Percentiles rank a stretch among this genome's conserved stretches.
These are phyloP conservation scores for Paecilomyces dactylethromorphus DNA, from an alignment of 2,329 filamentous ascomycete genomes.

Conservation along the genomic window DNA sequence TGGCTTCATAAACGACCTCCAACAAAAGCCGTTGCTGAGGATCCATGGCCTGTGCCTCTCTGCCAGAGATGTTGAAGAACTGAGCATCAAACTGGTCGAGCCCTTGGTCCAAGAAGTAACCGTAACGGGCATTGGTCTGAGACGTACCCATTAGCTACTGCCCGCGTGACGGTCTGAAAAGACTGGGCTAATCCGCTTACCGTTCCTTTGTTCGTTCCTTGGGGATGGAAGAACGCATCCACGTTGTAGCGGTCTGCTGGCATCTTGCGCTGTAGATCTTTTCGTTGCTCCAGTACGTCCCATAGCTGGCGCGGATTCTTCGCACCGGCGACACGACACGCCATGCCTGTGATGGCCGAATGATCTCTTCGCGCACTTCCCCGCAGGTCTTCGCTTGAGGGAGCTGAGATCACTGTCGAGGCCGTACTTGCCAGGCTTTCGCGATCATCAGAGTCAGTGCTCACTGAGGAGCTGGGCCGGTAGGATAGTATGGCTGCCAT, in stretches of 20 bases:
- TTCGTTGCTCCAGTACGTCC: conserved; percentile 2
- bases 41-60: conserved; percentile 10
- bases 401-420: too few relatives aligned
- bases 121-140: neutral
- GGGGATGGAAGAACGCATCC: neutral
- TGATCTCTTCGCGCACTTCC: conserved; percentile 2
- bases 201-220: neutral
- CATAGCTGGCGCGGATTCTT: neutral
- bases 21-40: conserved; percentile 12
- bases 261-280: neutral
- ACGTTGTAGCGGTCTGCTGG: conserved; percentile 2
- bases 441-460: too few relatives aligned
- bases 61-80: conserved; percentile 9
- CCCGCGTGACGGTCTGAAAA: too few relatives aligned
- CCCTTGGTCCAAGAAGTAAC: conserved; percentile 3
- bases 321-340: conserved; percentile 4
- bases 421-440: too few relatives aligned
- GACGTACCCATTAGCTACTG: too few relatives aligned
- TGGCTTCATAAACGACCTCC: conserved; percentile 20
- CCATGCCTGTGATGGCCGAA: conserved; percentile 7
- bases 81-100: conserved; percentile 7
- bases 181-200: too few relatives aligned
- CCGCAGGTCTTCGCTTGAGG: too few relatives aligned
- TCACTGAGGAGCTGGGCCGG: too few relatives aligned
- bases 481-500: too few relatives aligned